Evolutionary conservation across 2,329 filamentous ascomycete species (phyloP), one percentile per base, ranked within the genome.

Genomic region (Sclerotinia trifoliorum): DNA sequence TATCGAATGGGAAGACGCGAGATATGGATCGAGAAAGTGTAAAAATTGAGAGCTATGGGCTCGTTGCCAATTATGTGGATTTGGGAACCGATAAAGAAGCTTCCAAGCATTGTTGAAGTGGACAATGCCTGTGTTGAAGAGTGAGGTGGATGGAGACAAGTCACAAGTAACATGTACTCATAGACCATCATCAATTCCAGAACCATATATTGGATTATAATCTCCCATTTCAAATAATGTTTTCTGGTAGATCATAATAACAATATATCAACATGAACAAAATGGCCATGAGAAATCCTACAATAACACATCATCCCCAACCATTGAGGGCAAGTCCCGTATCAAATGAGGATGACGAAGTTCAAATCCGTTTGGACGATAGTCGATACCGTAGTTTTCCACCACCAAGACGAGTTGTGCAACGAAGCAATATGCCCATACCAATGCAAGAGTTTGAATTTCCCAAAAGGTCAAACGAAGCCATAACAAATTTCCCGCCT

Each of bases 361-460:
- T 39, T 19, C 46, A 39, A 62, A 39, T 24, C 46, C 44, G 29
- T 51, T 26, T 51, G 19, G 29, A 62, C 29, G 58, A 62, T 32
- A 62, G 44, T 49, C 58, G 44, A 35, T 62, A 49, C 49, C 44
- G 44, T 19, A 62, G 26, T 26, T 24, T 62, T 4, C 21, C 29
- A 35, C 44, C 58, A 51, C 46, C 44, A 39, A 49, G 58, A 24
- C n/a, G 44, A 62, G 58, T 17, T 35, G 44, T 62, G 3, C 58
- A 49, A 19, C 58, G 29, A 62, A 49, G 32, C 29, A 39, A 17
- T 39, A 48, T 48, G 29, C 58, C 58, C 35, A 62, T 62, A 17
- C 21, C 29, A 4, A 51, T 62, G 29, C 58, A 62, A 62, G 29
- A 51, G 1, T 62, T 62, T n/a, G 58, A 51, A 35, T 49, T 39